Evolutionary conservation across 495 filamentous ascomycete genomes (phyloP).

Genomic region (Podospora anserina): DNA sequence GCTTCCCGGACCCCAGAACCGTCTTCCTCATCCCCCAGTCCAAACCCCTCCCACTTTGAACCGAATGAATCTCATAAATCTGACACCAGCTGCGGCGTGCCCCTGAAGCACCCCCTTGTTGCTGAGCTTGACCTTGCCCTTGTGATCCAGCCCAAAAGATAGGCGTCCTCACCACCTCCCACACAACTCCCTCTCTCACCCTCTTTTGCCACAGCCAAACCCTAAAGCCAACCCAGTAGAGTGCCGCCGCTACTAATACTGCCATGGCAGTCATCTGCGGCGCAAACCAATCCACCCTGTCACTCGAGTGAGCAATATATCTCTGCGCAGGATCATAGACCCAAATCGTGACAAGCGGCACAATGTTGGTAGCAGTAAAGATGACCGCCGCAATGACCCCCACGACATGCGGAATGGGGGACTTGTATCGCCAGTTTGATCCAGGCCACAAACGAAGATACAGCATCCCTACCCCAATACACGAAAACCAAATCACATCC

Average conservation of each 20-base stretch:
- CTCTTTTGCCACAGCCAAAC: slow-evolving; percentile 19
- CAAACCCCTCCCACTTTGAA: slow-evolving; percentile 14
- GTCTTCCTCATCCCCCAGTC: slow-evolving; percentile 2
- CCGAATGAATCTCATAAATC: slow-evolving; percentile 25
- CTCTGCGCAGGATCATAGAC: slow-evolving; percentile 16
- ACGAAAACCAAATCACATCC: slow-evolving; percentile 23
- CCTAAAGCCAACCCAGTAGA: slow-evolving; percentile 23
- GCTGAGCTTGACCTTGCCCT: not conserved
- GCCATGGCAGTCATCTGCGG: slow-evolving; percentile 16
- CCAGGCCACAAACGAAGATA: slow-evolving; percentile 22
- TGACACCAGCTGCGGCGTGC: slow-evolving; percentile 11
- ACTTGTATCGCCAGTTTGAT: slow-evolving; percentile 20
- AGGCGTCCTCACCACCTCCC: slow-evolving; percentile 17
- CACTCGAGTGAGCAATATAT: slow-evolving; percentile 11
- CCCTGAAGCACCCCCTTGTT: not conserved
- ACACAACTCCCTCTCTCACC: slow-evolving; percentile 9
- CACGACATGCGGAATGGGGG: slow-evolving; percentile 19
- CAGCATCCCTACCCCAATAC: slow-evolving; percentile 22
- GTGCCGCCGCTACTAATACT: slow-evolving; percentile 4
- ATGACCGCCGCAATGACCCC: slow-evolving; percentile 17
- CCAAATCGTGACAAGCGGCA: slow-evolving; percentile 24
- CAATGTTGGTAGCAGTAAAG: slow-evolving; percentile 17
- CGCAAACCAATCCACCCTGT: slow-evolving; percentile 19
- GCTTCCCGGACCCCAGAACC: not conserved
- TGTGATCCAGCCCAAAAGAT: slow-evolving; percentile 17